Evolutionary conservation across 192 early-diverging fungal species (phyloP), one percentile per base, ranked within the genome.

Genomic region (Backusella liffmaniae): DNA sequence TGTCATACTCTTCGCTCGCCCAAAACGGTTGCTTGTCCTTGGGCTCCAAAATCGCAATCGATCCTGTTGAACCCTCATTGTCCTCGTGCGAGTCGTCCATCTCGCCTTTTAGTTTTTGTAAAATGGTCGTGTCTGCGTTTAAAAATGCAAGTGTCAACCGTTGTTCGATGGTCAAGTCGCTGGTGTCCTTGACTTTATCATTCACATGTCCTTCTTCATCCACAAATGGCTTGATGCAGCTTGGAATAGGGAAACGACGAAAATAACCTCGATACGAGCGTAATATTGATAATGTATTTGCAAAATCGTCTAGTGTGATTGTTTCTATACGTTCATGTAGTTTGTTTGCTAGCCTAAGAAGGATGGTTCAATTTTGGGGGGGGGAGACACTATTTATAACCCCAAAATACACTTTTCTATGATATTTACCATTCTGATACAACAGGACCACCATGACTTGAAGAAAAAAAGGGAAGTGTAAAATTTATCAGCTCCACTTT

Each of bases 41-140:
- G 5, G 90, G 86, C 83, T 90, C 88, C 10, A 93, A 70, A 77
- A 93, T 82, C 13, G 87, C 90, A 2, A 88, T 77, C 41, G 88
- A 89, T 1, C 90, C 92, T 5, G 92, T 93, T 23, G 92, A 93
- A 9, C 92, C 92, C 67, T 89, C 86, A 7, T 76, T 67, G 42
- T 87, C 84, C 21, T 73, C 69, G 13, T 85, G 44, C 5, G 23
- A n/a, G 23, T 73, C 67, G 42, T 72, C 51, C 7, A 44, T 44
- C 0, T 46, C 9, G 0, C 32, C 15, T 4, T 29, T 37, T 23
- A 76, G 21, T 15, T 44, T 16, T 36, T 77, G 59, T 69, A 87
- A 36, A 10, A 88, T 80, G 35, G 81, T 85, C 10, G 77, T 74
- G 77, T 93, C 92, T 9, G 87, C 85, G 53, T 87, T 77, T 53